phyloP scores from a whole-genome alignment of 2,329 filamentous ascomycete species.

The Diaporthe ampelina region DNA sequence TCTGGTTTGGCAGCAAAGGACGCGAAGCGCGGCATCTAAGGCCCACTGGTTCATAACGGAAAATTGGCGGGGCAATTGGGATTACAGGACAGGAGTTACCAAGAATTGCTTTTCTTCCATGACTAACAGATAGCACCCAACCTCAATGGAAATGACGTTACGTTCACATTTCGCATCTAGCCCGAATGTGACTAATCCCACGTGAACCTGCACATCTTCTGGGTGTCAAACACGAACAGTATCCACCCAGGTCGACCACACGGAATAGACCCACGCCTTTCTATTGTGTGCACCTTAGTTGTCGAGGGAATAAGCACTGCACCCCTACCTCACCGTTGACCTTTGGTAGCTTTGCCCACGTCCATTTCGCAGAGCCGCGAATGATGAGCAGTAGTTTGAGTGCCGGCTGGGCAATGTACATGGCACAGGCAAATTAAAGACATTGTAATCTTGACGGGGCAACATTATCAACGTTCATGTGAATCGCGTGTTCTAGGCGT shows the following conservation, averaged over 20 bases:
- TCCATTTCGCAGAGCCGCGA: too few species aligned
- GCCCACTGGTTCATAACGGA: slow-evolving; percentile 7
- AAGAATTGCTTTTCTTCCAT: slow-evolving; percentile 30
- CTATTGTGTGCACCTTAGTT: not conserved
- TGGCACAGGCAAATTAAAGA: not conserved
- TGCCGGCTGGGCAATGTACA: not conserved
- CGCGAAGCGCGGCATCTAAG: slow-evolving; percentile 66
- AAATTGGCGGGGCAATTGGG: slow-evolving; percentile 8
- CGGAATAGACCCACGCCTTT: not conserved
- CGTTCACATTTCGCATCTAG: not conserved
- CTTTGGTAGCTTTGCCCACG: not conserved
- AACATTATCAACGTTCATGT: not conserved
- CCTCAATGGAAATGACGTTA: slow-evolving; percentile 30
- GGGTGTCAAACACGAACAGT: not conserved
- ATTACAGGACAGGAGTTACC: slow-evolving; percentile 32
- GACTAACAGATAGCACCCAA: slow-evolving; percentile 15
- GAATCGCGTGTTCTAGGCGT: not conserved
- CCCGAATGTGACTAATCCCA: not conserved
- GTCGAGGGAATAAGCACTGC: not conserved
- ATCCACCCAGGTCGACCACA: not conserved
- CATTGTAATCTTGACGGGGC: not conserved
- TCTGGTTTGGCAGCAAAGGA: slow-evolving; percentile 71
- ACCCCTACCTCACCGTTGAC: not conserved
- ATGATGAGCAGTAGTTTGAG: not conserved
- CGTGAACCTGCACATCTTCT: not conserved